Conservation (phyloP, 2,329 filamentous ascomycete species). For the Colletotrichum sp. region DNA sequence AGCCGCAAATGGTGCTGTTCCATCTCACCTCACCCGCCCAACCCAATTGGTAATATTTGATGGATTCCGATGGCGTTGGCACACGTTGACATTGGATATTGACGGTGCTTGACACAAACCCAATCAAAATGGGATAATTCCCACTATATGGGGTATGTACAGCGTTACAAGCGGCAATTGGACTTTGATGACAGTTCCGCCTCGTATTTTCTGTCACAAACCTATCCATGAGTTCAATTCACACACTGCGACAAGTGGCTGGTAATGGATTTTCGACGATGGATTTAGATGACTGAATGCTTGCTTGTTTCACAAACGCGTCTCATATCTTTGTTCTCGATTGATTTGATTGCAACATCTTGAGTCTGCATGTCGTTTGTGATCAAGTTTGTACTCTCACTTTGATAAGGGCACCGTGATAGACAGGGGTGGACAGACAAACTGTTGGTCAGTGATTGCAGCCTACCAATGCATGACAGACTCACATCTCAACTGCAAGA, state of each 20-base stretch:
- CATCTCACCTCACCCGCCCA: accelerated
- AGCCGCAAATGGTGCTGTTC: accelerated
- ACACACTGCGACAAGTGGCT: neutral
- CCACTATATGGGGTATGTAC: accelerated
- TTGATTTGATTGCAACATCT: neutral
- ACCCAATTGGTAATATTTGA: neutral
- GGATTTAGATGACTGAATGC: neutral
- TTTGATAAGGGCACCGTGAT: neutral
- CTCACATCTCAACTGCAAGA: neutral
- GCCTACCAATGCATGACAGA: neutral
- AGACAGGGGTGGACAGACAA: neutral
- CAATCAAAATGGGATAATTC: neutral
- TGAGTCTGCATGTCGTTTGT: neutral
- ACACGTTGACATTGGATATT: neutral
- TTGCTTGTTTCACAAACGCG: neutral
- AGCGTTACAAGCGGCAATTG: accelerated
- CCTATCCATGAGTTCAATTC: neutral
- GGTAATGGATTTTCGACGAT: neutral
- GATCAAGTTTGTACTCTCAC: neutral
- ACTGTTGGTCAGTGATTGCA: neutral
- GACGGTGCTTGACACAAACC: neutral
- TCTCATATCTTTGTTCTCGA: neutral
- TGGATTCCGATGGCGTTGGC: neutral
- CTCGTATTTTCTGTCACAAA: neutral
- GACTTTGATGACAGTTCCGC: neutral